phyloP scores from a whole-genome alignment of 2,329 filamentous ascomycete species.

The Fusarium odoratissimum region DNA sequence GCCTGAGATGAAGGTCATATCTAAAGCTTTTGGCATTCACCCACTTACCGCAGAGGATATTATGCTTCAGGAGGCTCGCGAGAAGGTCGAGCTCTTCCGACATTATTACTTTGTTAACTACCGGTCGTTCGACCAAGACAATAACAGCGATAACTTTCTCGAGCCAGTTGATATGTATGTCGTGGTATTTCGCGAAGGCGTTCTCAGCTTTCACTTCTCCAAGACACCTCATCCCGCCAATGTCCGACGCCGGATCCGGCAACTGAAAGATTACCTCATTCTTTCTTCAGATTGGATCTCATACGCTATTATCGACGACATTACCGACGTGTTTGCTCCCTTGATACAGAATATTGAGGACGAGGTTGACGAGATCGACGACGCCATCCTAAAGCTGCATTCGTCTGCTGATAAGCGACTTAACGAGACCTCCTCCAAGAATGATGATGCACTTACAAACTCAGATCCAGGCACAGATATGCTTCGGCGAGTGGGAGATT shows the following conservation, averaged over 20 bases:
- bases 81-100: constrained; percentile 97
- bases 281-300: constrained; percentile 97
- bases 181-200: constrained; percentile 94
- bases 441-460: constrained; percentile 57
- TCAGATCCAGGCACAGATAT: constrained; percentile 76
- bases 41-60: constrained; percentile 96
- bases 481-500: constrained; percentile 91
- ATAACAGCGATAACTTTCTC: constrained; percentile 87
- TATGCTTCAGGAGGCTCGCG: constrained; percentile 94
- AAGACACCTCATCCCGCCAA: constrained; percentile 96
- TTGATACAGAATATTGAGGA: constrained; percentile 94
- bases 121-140: constrained; percentile 95
- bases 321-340: constrained; percentile 95
- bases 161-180: constrained; percentile 98
- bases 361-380: constrained; percentile 97
- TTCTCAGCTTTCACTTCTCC: constrained; percentile 97
- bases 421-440: constrained; percentile 58
- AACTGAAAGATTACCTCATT: constrained; percentile 92
- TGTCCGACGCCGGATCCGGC: constrained; percentile 90
- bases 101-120: constrained; percentile 99
- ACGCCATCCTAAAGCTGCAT: constrained; percentile 86
- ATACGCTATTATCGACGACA: constrained; percentile 97
- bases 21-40: constrained; percentile 95
- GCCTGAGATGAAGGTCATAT: constrained; percentile 92
- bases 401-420: constrained; percentile 62